Evolutionary conservation across 2,329 filamentous ascomycete species (phyloP), one percentile per base, ranked within the genome.

Genomic region (Aureobasidium sp.): DNA sequence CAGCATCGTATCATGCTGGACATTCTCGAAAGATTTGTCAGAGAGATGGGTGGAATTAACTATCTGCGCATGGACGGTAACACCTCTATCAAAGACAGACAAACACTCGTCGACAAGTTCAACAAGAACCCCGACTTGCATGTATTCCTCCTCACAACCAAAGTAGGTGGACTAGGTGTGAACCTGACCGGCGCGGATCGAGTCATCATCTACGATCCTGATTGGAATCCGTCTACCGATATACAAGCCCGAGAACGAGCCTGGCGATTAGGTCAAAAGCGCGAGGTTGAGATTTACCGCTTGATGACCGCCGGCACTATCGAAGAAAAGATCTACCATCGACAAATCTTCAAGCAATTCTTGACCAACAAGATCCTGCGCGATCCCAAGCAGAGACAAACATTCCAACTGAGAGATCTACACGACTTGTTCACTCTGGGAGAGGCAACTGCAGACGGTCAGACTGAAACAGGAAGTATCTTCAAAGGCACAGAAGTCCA

Each of bases 261-360:
- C 8, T 99, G 96, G 96, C 90, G 96, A 66, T 82, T 99, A 2
- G 96, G 96, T 0, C 96, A 99, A 80, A 98, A 97, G 78, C 91
- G 92, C 63, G 94, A 97, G 55, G 96, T 99, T 33, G 95, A 94
- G 6, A 97, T 99, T 27, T 99, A 98, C 77, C 92, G 97, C 42
- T 85, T 99, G n/a, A 97, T 99, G 93, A 97, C 94, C 5, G 94
- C 95, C 7, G 96, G 96, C 1, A 99, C 97, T 0, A 99, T 99
- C 29, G 96, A 99, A 76, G 96, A 99, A 79, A 99, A 99, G 82
- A 99, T 99, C 36, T 99, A 98, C 69, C 95, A 99, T 78, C 92
- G 97, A 20, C 96, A 99, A 75, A 96, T 99, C 59, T 99, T 97
- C 85, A 99, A 99, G 79, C 95, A 98, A 72, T 98, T 98, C 75